Base-by-base conservation (phyloP, 495 filamentous ascomycete species). In the Penicillium cinerascens region DNA sequence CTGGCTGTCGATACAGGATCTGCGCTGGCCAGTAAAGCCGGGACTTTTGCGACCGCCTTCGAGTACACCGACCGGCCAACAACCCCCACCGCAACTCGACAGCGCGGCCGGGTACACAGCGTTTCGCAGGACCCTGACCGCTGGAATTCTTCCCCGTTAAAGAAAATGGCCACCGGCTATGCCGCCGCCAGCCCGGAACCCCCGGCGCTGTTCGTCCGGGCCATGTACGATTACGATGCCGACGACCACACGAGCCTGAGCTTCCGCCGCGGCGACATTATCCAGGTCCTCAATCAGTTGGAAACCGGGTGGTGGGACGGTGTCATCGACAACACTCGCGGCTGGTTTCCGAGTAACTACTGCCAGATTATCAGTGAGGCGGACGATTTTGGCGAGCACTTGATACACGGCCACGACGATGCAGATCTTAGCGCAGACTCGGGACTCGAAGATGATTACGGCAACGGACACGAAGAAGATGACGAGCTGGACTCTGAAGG, bases 231-330 rank as follows among this genome's bases (percentile, higher is more conserved):
- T 72, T 98, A 97, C 70, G 87, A 95, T 64, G 90, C 95, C 53
- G 92, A 97, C 69, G 93, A 98, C 73, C 84, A 88, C 58, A 97
- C 93, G 36, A 97, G 92, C 72, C 75, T 98, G 60, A 97, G 92
- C 73, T 97, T 98, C 67, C 88, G 84, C 52, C 86, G 92, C 61
- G 95, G 95, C 54, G 93, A 97, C 65, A 84, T 96, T 51, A 97
- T 98, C 53, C 91, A 97, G 73, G 93, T 98, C 59, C 87, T 98
- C 52, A 98, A 95, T 50, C 92, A 96, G 69, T 78, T 98, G 38
- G 95, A 97, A 61, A 97, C 91, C 55, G 93, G 93, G 8, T 98
- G 93, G 93, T 98, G 93, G 93, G 93, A 98, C 72, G 93, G 93
- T 9, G 89, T 97, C 36, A 92, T 97, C 64, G 67, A 74, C 49